Evolutionary conservation across 306 rosid species (phyloP).

Genomic region (Vigna trinervia): DNA sequence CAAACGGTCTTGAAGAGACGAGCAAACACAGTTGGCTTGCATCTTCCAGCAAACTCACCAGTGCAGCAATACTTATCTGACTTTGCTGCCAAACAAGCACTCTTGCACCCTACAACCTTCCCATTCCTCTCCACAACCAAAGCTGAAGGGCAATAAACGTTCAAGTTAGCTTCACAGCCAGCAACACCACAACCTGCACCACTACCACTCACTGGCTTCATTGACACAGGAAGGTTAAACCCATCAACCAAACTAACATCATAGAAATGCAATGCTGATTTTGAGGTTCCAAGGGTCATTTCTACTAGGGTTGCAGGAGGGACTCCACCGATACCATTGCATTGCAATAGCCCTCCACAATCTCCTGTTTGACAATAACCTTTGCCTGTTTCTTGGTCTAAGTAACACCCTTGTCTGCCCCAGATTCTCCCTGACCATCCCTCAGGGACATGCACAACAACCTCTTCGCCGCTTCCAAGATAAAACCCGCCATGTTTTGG

Average conservation of each 20-base stretch:
- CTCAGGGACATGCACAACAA: conserved; percentile 49
- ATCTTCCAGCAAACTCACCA: conserved; percentile 61
- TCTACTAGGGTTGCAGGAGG: conserved; percentile 76
- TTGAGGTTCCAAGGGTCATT: conserved; percentile 69
- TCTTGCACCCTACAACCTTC: conserved; percentile 76
- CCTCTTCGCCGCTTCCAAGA: conserved; percentile 63
- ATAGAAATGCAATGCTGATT: conserved; percentile 63
- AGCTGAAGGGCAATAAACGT: conserved; percentile 60
- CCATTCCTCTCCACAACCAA: conserved; percentile 56
- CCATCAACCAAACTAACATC: conserved; percentile 83
- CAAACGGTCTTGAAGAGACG: conserved; percentile 68
- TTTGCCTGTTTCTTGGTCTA: conserved; percentile 49
- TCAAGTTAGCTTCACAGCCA: conserved; percentile 64
- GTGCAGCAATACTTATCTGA: conserved; percentile 69
- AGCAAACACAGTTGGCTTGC: conserved; percentile 61
- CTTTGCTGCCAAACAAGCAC: conserved; percentile 74
- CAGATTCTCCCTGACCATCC: conserved; percentile 82
- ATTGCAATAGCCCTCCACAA: conserved; percentile 64
- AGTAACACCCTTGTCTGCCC: conserved; percentile 82
- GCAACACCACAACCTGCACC: conserved; percentile 56
- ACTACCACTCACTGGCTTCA: conserved; percentile 51
- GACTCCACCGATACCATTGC: conserved; percentile 64
- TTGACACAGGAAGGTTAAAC: conserved; percentile 65
- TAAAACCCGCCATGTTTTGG: conserved; percentile 69
- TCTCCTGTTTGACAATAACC: conserved; percentile 74